phyloP scores from a whole-genome alignment of 2,329 filamentous ascomycete genomes.

The Pseudogymnoascus sp. region DNA sequence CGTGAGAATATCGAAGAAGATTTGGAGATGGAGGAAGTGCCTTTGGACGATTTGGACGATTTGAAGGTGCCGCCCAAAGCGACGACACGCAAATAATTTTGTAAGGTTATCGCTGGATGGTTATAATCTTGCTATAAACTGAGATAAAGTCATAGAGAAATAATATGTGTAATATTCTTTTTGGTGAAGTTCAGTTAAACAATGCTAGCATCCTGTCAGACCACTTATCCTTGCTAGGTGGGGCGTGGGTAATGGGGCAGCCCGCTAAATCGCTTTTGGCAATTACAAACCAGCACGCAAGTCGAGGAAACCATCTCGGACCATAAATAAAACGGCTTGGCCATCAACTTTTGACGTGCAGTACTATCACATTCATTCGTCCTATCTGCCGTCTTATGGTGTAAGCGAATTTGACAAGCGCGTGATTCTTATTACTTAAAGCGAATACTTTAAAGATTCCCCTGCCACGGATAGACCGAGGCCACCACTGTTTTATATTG shows the following conservation, averaged over 20 bases:
- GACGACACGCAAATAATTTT: neutral
- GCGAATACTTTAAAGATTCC: neutral
- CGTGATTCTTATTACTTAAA: neutral
- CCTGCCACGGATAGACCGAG: neutral
- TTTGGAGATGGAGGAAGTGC: neutral
- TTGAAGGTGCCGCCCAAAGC: constrained; percentile 5
- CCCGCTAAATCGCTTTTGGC: neutral
- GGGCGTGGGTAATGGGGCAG: neutral
- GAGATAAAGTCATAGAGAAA: neutral
- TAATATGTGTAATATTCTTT: neutral
- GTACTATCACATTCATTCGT: neutral
- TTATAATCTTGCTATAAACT: neutral
- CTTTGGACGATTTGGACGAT: neutral
- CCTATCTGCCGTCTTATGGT: neutral
- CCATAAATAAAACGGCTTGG: neutral
- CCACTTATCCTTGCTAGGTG: neutral
- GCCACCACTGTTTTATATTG: neutral
- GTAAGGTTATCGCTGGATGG: neutral
- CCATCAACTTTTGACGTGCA: neutral
- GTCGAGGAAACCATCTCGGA: neutral
- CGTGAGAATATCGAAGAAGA: neutral
- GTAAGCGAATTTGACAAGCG: neutral
- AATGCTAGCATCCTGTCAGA: neutral
- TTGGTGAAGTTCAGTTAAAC: neutral
- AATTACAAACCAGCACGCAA: neutral